A percentile compares a stretch with the other conserved stretches of the same genome.
phyloP scores from a whole-genome alignment of 352 stramenopile genomes.

The Phytopythium montanum region DNA sequence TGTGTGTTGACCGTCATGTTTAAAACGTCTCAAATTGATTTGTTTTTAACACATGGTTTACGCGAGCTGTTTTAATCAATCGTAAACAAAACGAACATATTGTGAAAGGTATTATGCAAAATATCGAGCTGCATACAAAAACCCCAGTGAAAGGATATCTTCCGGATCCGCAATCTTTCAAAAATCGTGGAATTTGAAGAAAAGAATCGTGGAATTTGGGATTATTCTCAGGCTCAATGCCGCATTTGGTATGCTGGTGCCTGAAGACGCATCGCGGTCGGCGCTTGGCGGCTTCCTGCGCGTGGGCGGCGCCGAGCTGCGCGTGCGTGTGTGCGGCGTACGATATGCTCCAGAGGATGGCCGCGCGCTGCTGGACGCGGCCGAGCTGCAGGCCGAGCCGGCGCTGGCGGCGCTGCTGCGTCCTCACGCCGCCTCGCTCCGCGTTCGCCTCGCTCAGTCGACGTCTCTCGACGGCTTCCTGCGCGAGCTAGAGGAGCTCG shows the following conservation, averaged over 20 bases:
- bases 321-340: constrained; percentile 41
- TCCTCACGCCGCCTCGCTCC: constrained; percentile 38
- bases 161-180: too few relatives aligned
- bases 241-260: neutral
- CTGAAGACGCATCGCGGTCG: neutral
- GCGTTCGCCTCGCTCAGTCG: constrained; percentile 54
- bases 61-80: too few relatives aligned
- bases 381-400: constrained; percentile 52
- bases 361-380: constrained; percentile 29
- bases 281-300: constrained; percentile 39
- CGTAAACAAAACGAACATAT: too few relatives aligned
- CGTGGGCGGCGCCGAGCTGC: constrained; percentile 44
- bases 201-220: too few relatives aligned
- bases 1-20: too few relatives aligned
- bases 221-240: too few relatives aligned
- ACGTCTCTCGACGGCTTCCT: constrained; percentile 49
- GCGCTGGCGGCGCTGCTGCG: constrained; percentile 41
- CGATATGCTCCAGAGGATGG: constrained; percentile 9
- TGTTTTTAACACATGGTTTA: too few relatives aligned
- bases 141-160: too few relatives aligned
- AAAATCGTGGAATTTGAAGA: too few relatives aligned
- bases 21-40: too few relatives aligned
- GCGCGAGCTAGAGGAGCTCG: constrained; percentile 54
- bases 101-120: too few relatives aligned
- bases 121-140: too few relatives aligned